phyloP scores from a whole-genome alignment of 495 filamentous ascomycete species.

The Penicillium angulare region DNA sequence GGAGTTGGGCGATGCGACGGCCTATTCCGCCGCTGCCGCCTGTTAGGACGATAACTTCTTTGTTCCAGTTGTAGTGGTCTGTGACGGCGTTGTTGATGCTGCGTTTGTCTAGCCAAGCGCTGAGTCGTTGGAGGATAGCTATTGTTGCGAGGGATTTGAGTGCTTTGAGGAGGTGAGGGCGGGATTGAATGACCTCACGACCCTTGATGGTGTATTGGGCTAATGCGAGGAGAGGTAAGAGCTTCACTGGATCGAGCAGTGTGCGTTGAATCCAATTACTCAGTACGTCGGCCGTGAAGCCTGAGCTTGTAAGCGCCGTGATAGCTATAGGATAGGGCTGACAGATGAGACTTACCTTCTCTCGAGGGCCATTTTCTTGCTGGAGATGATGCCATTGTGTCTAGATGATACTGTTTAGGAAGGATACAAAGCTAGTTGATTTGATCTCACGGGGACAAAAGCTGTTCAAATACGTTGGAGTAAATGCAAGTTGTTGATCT shows the following conservation, averaged over 20 bases:
- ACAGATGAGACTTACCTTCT: conserved; percentile 23
- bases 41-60: conserved; percentile 69
- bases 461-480: too few relatives aligned
- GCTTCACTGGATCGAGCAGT: conserved; percentile 57
- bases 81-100: conserved; percentile 59
- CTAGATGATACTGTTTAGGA: too few relatives aligned
- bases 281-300: conserved; percentile 61
- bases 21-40: conserved; percentile 72
- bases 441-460: too few relatives aligned
- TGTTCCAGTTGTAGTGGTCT: conserved; percentile 65
- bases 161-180: conserved; percentile 35
- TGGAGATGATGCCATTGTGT: conserved; percentile 22
- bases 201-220: conserved; percentile 60
- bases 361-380: conserved; percentile 29
- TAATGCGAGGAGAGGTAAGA: conserved; percentile 54
- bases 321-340: neutral
- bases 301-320: conserved; percentile 27
- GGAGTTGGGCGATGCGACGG: conserved; percentile 54
- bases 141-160: conserved; percentile 31
- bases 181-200: conserved; percentile 44
- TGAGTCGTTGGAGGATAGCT: conserved; percentile 46
- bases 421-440: too few relatives aligned
- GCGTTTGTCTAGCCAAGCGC: conserved; percentile 48
- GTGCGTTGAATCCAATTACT: conserved; percentile 53
- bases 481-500: conserved; percentile 6